These are phyloP conservation scores for Bipolaris gigantea DNA, from an alignment of 2,329 filamentous ascomycete genomes.

Conservation along the genomic window DNA sequence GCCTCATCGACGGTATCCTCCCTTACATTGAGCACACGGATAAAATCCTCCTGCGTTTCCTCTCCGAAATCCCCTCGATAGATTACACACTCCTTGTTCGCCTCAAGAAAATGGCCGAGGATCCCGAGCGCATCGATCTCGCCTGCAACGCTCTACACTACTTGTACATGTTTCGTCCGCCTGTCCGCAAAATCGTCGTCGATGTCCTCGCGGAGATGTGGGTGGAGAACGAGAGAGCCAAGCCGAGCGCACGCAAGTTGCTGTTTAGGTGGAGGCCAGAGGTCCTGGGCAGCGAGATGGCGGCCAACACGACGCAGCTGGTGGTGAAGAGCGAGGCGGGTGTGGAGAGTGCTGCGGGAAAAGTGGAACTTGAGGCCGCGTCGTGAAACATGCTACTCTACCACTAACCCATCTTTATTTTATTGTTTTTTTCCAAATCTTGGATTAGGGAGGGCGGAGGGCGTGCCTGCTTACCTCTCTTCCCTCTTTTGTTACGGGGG, in stretches of 20 bases:
- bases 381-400: slow-evolving; percentile 10
- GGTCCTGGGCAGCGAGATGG: slow-evolving; percentile 39
- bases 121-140: slow-evolving; percentile 64
- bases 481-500: too few species aligned
- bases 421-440: not conserved
- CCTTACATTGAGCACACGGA: slow-evolving; percentile 91
- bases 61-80: slow-evolving; percentile 87
- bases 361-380: slow-evolving; percentile 34
- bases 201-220: slow-evolving; percentile 63
- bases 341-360: slow-evolving; percentile 19
- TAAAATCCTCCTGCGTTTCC: slow-evolving; percentile 83
- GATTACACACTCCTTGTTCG: slow-evolving; percentile 71
- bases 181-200: slow-evolving; percentile 59
- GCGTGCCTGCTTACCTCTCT: not conserved
- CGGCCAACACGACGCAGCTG: slow-evolving; percentile 6
- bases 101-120: slow-evolving; percentile 65
- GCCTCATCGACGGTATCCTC: slow-evolving; percentile 84
- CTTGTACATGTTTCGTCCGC: slow-evolving; percentile 55
- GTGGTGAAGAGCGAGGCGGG: slow-evolving; percentile 17
- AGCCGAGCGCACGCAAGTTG: slow-evolving; percentile 55
- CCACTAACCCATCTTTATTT: not conserved
- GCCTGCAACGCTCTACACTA: slow-evolving; percentile 61
- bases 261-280: slow-evolving; percentile 59
- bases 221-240: slow-evolving; percentile 51
- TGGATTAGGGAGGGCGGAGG: not conserved